Evolutionary conservation across 495 filamentous ascomycete genomes (phyloP), one percentile per base, ranked within the genome.

Genomic region (Clohesyomyces aquaticus): DNA sequence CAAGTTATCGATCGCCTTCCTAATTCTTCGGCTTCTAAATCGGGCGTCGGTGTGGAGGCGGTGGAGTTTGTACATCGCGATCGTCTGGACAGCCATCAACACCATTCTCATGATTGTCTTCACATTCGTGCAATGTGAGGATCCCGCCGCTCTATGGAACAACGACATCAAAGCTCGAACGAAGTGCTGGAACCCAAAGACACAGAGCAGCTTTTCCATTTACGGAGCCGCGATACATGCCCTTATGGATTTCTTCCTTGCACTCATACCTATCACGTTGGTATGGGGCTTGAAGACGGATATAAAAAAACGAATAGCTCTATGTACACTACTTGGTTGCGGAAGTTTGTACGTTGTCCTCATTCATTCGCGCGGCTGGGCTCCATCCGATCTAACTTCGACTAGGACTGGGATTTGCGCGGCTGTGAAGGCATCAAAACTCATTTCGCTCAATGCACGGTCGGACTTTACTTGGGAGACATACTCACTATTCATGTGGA

Each of bases 21-120:
- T 64, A 2, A 64, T 64, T 54, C 9, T 64, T 16, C 61, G 61
- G 1, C 53, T 64, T 4, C 50, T 64, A 14, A 50, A 64, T 29
- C 61, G 61, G 26, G 25, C 53, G 3, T 64, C 61, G 2, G 52
- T 58, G 9, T 64, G 61, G 61, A 42, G 61, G 1, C 53, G 54
- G 2, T 64, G 53, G 52, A 57, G 52, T 26, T 29, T 64, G 8
- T 58, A 64, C 46, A 21, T 58, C 28, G 45, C 53, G 1, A 57
- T 19, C 23, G 23, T 8, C 10, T 43, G 9, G 16, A 64, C 61
- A 19, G 16, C 43, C 1, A 43, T 57, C 61, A 64, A 64, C 54
- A 57, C 61, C 4, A 23, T 64, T 4, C 28, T 64, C 9, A 64
- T 64, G 61, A 64, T 64, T 23, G 28, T 58, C n/a, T 58, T 64